Evolutionary conservation across 177 flowering plant species (phyloP).

Genomic region (Telopea speciosissima): DNA sequence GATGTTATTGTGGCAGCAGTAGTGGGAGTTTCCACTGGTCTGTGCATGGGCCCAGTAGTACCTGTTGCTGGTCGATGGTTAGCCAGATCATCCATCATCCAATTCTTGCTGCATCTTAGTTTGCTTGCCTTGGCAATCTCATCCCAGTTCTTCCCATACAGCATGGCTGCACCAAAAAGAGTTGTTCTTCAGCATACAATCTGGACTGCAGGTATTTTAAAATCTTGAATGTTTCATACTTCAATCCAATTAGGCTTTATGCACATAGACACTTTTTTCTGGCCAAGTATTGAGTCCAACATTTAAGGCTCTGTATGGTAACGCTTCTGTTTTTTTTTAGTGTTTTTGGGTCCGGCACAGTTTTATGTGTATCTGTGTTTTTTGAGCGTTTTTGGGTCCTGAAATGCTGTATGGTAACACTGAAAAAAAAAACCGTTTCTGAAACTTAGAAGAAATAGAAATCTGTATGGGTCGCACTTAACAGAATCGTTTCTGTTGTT

Average conservation of each 20-base stretch:
- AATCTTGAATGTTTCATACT: neutral
- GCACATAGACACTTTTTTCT: neutral
- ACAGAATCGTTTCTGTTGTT: too few relatives aligned
- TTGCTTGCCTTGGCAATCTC: conserved; percentile 75
- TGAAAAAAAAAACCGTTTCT: too few relatives aligned
- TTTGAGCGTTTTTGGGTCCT: too few relatives aligned
- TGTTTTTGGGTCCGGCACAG: too few relatives aligned
- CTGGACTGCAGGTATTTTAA: conserved; percentile 50
- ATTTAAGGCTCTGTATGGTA: too few relatives aligned
- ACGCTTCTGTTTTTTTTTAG: too few relatives aligned
- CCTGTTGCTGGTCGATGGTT: conserved; percentile 73
- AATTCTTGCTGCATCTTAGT: conserved; percentile 54
- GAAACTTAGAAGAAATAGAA: too few relatives aligned
- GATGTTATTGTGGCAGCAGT: conserved; percentile 72
- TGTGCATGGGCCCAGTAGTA: conserved; percentile 79
- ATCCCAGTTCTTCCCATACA: conserved; percentile 90
- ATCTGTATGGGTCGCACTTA: too few relatives aligned
- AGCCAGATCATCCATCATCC: conserved; percentile 57
- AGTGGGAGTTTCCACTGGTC: conserved; percentile 70
- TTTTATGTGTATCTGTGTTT: too few relatives aligned
- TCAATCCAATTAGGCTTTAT: neutral
- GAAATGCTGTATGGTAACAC: too few relatives aligned
- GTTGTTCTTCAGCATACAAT: conserved; percentile 79
- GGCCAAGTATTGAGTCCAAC: neutral
- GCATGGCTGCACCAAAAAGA: conserved; percentile 79